Base-by-base conservation (phyloP, 2,329 filamentous ascomycete species). In the Aspergillus japonicus region DNA sequence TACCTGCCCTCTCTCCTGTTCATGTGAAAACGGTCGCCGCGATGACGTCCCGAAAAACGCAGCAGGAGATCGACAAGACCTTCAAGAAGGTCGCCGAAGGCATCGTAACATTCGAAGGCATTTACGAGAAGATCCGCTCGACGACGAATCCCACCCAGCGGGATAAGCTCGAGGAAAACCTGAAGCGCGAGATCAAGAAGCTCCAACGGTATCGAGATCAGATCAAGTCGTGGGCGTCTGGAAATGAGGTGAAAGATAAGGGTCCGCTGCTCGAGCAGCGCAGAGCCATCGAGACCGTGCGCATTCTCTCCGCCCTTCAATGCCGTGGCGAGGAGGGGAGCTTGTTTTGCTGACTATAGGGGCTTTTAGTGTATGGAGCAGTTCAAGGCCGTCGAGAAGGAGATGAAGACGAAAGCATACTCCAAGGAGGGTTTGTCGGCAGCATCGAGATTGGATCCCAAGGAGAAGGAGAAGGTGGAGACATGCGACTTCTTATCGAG, bases 151-250 rank as follows among this genome's bases (percentile, higher is more conserved):
- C 90, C 58, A 92, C 95, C 62, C 95, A 98, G 79, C 96, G 97
- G 77, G 95, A 98, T 80, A 99, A 98, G 82, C 87, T 96, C 54
- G 95, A 99, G 78, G 95, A 99, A 80, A 92, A 95, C 75, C 85
- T 99, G 68, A 99, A 99, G 83, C 92, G 95, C 75, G 95, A 99
- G 81, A 98, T 98, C 85, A 99, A 99, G 88, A 99, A 99, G 85
- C 87, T 99, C 59, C 95, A 99, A 79, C 87, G 95, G 71, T 89
- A 95, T 77, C 90, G 95, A 73, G 95, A 99, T 78, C 95, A 98
- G 82, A 98, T 99, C 83, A 99, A 99, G 83, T 96, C 94, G 84
- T 99, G 95, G 95, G 93, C 94, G 3, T 91, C 92, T 59, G 93
- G 91, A 79, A 96, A 96, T 82, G 95, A 99, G 76, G 96, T 99